Evolutionary conservation across 2,329 filamentous ascomycete species (phyloP).

Genomic region (Leptographium lundbergii): DNA sequence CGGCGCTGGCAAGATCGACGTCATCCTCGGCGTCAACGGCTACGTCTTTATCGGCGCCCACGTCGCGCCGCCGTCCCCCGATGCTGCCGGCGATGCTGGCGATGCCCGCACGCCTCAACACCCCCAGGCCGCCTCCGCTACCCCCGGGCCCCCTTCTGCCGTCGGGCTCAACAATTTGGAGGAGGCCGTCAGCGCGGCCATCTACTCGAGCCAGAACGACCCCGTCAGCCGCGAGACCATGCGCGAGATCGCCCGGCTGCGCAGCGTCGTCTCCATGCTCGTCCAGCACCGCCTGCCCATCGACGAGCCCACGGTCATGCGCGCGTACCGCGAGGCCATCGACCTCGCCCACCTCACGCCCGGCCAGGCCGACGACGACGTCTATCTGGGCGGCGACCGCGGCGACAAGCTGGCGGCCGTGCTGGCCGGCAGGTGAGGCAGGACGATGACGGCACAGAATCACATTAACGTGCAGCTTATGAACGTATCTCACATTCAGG

Average conservation of each 20-base stretch:
- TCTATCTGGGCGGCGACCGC: slow-evolving; percentile 47
- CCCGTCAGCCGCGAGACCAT: slow-evolving; percentile 63
- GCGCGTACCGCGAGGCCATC: slow-evolving; percentile 69
- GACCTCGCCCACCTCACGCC: slow-evolving; percentile 53
- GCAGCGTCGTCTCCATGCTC: slow-evolving; percentile 69
- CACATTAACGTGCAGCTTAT: neutral
- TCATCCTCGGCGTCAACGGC: slow-evolving; percentile 88
- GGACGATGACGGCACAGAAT: slow-evolving; percentile 1
- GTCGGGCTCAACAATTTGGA: slow-evolving; percentile 69
- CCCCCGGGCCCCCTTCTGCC: slow-evolving; percentile 7
- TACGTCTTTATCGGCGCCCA: slow-evolving; percentile 65
- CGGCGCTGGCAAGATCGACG: slow-evolving; percentile 57
- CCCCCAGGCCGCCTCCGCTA: too few species aligned
- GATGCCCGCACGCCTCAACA: slow-evolving; percentile 13
- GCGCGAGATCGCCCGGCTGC: slow-evolving; percentile 75
- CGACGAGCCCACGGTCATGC: slow-evolving; percentile 79
- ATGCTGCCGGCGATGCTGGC: slow-evolving; percentile 25
- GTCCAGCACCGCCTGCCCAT: slow-evolving; percentile 74
- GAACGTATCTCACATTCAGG: too few species aligned
- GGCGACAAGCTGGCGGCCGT: slow-evolving; percentile 37
- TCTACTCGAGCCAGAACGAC: slow-evolving; percentile 95
- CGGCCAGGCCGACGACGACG: slow-evolving; percentile 39
- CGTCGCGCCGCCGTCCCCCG: slow-evolving; percentile 29
- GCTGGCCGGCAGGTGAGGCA: slow-evolving; percentile 15
- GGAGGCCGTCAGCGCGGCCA: slow-evolving; percentile 69